Base-by-base conservation (phyloP, 345 rosid species). In the Rhizophora apiculata region DNA sequence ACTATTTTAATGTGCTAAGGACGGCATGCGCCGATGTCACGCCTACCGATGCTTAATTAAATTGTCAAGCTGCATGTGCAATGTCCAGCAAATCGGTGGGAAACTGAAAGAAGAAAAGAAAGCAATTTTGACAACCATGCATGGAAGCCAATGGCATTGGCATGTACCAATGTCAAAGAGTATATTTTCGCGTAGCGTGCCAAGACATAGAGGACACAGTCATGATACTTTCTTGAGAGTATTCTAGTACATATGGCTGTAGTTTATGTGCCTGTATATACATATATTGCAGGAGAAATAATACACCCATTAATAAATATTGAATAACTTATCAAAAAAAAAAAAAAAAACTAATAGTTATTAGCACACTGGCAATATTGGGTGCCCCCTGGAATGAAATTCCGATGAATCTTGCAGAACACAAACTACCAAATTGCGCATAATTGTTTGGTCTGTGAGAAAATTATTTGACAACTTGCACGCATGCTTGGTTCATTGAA, bases 41-140 rank as follows among this genome's bases (percentile, higher is more conserved):
- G 49, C 18, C 49, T 3, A 60, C 49, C 22, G 15, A 39, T 46
- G 53, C 36, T 66, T 70, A 65, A 34, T 65, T 27, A 67, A 62
- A 67, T 62, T 65, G 69, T 49, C 52, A 70, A 57, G 43, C 62
- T 51, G 76, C 78, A 73, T 67, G 78, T 72, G 81, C 68, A 68
- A 48, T 60, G 62, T 39, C 61, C 32, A n/a, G 19, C 26, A 27
- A 70, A 62, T 62, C 43, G 71, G 73, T 57, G 62, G 63, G 31
- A 67, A 62, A 64, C 21, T 39, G 20, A 48, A 32, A 43, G 6
- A 46, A 74, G 24, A 46, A 67, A 52, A 2, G 32, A 21, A 70
- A 53, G 31, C 21, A 27, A 62, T 63, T 43, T 43, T 43, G 49
- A 43, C 18, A 43, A 11, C 49, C 49, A 43, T 43, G 49, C 49